Conservation (phyloP, 2,329 filamentous ascomycete genomes). For the Cladosporium phlei region DNA sequence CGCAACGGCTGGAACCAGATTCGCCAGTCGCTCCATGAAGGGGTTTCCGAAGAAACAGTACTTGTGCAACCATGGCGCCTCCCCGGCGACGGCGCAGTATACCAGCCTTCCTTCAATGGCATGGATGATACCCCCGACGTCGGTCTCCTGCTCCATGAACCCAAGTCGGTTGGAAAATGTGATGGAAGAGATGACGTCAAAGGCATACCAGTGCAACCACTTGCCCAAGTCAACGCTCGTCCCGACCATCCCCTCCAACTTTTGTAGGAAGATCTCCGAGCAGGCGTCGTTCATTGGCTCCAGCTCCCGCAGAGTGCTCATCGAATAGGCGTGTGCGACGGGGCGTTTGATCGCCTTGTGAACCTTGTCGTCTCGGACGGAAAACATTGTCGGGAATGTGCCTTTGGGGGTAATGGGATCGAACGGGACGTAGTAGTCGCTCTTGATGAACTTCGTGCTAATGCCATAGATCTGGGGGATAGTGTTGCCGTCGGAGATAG, state of each 20-base stretch:
- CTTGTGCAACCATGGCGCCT: conserved; percentile 20
- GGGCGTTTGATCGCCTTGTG: conserved; percentile 37
- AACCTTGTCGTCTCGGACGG: conserved; percentile 36
- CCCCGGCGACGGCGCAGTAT: conserved; percentile 23
- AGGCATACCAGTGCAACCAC: conserved; percentile 24
- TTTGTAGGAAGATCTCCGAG: conserved; percentile 18
- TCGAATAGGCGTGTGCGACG: conserved; percentile 21
- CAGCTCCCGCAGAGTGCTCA: conserved; percentile 22
- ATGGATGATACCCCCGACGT: conserved; percentile 15
- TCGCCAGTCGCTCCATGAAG: conserved; percentile 16
- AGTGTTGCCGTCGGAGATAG: conserved; percentile 63
- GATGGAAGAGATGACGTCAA: conserved; percentile 24
- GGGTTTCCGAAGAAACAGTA: conserved; percentile 23
- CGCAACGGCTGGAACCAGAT: conserved; percentile 16
- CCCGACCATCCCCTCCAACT: conserved; percentile 17
- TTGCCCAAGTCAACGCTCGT: conserved; percentile 20
- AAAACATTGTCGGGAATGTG: conserved; percentile 31
- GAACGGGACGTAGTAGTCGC: conserved; percentile 19
- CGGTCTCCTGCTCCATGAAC: conserved; percentile 21
- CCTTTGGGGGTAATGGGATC: conserved; percentile 21
- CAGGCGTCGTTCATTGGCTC: conserved; percentile 26
- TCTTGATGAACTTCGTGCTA: conserved; percentile 20
- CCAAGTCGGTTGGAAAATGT: conserved; percentile 21
- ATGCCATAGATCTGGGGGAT: conserved; percentile 55
- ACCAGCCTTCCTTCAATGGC: conserved; percentile 16